These are phyloP conservation scores for Hemerocallis citrina DNA, from an alignment of 106 monocot genomes.

Conservation along the genomic window DNA sequence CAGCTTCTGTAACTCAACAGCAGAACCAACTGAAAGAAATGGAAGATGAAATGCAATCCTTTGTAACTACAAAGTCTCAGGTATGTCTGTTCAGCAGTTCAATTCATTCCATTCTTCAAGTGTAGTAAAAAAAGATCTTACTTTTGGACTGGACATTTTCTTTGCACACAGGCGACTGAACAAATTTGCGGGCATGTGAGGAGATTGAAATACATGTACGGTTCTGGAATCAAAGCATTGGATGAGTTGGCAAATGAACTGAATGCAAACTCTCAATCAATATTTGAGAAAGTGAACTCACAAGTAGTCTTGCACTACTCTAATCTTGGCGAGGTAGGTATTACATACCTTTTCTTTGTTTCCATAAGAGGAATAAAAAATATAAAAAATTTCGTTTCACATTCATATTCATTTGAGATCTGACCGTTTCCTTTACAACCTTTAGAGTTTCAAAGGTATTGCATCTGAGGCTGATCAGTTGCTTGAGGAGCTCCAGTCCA, in stretches of 20 bases:
- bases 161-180: constrained; percentile 30
- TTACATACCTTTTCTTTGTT: not conserved
- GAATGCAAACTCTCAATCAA: constrained; percentile 29
- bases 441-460: constrained; percentile 38
- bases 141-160: not conserved
- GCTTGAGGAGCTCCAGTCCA: constrained; percentile 38
- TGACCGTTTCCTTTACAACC: not conserved
- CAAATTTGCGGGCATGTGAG: constrained; percentile 21
- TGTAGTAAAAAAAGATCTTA: not conserved
- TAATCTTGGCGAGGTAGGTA: constrained; percentile 33
- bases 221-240: constrained; percentile 25
- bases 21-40: constrained; percentile 49
- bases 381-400: not conserved
- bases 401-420: not conserved
- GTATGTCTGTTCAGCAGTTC: constrained; percentile 5
- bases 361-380: too few relatives aligned
- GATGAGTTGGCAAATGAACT: constrained; percentile 37
- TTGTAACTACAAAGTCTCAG: constrained; percentile 48
- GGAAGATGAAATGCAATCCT: constrained; percentile 52
- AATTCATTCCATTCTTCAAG: not conserved
- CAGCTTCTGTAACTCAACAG: constrained; percentile 48
- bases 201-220: constrained; percentile 26
- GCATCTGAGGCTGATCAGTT: constrained; percentile 32
- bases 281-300: constrained; percentile 24
- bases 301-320: constrained; percentile 29